A percentile compares a stretch with the other conserved stretches of the same genome.
Evolutionary conservation across 306 rosid species (phyloP).

Genomic region (Casuarina cunninghamiana): DNA sequence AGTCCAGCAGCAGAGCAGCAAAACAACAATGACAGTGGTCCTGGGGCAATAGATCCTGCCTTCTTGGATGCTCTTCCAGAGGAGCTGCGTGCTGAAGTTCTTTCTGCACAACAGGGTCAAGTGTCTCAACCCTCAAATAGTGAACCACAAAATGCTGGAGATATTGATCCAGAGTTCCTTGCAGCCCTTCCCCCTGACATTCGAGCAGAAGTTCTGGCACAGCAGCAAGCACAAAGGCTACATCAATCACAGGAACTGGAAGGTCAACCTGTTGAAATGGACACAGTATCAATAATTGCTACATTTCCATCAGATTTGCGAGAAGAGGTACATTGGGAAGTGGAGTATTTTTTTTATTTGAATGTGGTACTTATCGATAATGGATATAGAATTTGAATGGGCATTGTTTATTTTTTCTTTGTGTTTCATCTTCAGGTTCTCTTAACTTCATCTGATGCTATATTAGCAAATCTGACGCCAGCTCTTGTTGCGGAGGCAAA

Average conservation of each 20-base stretch:
- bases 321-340: constrained; percentile 67
- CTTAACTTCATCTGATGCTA: constrained; percentile 91
- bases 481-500: constrained; percentile 99
- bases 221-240: constrained; percentile 92
- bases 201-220: constrained; percentile 96
- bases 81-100: constrained; percentile 96
- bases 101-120: constrained; percentile 92
- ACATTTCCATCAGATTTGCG: constrained; percentile 95
- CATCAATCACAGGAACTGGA: constrained; percentile 97
- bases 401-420: constrained; percentile 5
- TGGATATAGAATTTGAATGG: not conserved
- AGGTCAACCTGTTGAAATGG: constrained; percentile 99
- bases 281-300: constrained; percentile 95
- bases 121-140: constrained; percentile 68
- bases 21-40: constrained; percentile 67
- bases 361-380: not conserved
- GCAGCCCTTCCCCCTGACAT: constrained; percentile 98
- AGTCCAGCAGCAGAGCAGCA: constrained; percentile 69
- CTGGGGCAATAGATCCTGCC: constrained; percentile 94
- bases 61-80: constrained; percentile 97
- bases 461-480: constrained; percentile 93
- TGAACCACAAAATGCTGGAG: constrained; percentile 73
- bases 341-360: not conserved
- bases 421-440: constrained; percentile 61
- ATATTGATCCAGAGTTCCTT: constrained; percentile 99